phyloP scores from a whole-genome alignment of 352 stramenopile genomes.

The Peronospora tabacina region DNA sequence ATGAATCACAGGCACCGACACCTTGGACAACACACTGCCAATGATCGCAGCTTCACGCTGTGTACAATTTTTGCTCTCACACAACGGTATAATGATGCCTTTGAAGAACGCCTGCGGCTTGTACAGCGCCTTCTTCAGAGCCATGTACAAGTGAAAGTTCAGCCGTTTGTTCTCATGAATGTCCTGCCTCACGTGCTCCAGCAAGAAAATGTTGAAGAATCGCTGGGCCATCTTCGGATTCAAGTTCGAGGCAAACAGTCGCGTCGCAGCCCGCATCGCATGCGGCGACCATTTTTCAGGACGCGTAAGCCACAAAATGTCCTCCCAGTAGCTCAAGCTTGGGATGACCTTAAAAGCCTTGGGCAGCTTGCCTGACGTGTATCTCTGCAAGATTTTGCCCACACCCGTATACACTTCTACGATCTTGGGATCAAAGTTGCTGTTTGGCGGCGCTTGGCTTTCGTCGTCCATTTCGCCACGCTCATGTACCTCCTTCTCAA shows the following conservation, averaged over 20 bases:
- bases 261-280: conserved; percentile 94
- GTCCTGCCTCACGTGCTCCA: conserved; percentile 95
- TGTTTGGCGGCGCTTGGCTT: conserved; percentile 36
- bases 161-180: conserved; percentile 96
- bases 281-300: conserved; percentile 98
- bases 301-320: conserved; percentile 94
- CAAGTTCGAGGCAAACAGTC: conserved; percentile 98
- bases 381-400: conserved; percentile 94
- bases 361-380: conserved; percentile 97
- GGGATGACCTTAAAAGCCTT: conserved; percentile 99
- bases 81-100: conserved; percentile 97
- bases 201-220: conserved; percentile 98
- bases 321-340: conserved; percentile 98
- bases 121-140: conserved; percentile 98
- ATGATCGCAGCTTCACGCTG: conserved; percentile 97
- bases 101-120: conserved; percentile 99
- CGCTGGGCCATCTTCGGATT: conserved; percentile 99
- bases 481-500: conserved; percentile 90
- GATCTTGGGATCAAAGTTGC: conserved; percentile 90
- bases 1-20: conserved; percentile 98
- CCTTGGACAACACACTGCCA: conserved; percentile 93
- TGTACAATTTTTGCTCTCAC: conserved; percentile 91
- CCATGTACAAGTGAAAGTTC: conserved; percentile 99
- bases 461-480: conserved; percentile 74
- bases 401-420: conserved; percentile 98